Evolutionary conservation across 306 rosid genomes (phyloP).

Genomic region (Purshia tridentata): DNA sequence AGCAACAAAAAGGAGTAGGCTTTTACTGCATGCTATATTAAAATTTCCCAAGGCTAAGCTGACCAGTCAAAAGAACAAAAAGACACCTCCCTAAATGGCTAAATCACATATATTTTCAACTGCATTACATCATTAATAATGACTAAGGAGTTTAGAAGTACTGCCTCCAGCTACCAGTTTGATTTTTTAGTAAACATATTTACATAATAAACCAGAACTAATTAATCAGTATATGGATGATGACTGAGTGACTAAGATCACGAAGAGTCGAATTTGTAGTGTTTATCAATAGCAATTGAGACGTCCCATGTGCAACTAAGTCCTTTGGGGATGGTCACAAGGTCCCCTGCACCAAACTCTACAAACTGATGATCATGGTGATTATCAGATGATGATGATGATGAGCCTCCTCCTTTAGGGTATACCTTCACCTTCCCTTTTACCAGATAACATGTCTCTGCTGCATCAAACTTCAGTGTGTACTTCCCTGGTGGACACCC

Average conservation of each 20-base stretch:
- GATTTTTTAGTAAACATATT: no score
- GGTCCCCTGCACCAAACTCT: conserved; percentile 86
- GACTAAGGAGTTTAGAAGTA: no score
- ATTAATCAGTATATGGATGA: no score
- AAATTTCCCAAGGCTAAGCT: neutral
- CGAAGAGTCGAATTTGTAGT: conserved; percentile 69
- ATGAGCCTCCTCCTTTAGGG: conserved; percentile 53
- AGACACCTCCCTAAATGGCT: neutral
- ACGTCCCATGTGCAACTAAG: conserved; percentile 94
- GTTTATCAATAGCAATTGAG: conserved; percentile 74
- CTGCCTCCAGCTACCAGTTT: no score
- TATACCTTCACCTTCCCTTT: conserved; percentile 86
- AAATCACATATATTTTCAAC: neutral
- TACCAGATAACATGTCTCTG: conserved; percentile 76
- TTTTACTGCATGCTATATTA: neutral
- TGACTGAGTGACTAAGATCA: conserved; percentile 22
- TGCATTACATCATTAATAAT: neutral
- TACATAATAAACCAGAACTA: no score
- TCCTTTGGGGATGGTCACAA: conserved; percentile 80
- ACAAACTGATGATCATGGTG: conserved; percentile 33
- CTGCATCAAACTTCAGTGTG: conserved; percentile 74
- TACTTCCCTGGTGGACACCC: conserved; percentile 95
- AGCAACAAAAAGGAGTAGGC: conserved; percentile 8
- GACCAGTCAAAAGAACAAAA: conserved; percentile 18
- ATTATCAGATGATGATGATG: conserved; percentile 12